These are phyloP conservation scores for Retiboletus flavoniger DNA, from an alignment of 1,284 basidiomycete genomes.

Conservation along the genomic window DNA sequence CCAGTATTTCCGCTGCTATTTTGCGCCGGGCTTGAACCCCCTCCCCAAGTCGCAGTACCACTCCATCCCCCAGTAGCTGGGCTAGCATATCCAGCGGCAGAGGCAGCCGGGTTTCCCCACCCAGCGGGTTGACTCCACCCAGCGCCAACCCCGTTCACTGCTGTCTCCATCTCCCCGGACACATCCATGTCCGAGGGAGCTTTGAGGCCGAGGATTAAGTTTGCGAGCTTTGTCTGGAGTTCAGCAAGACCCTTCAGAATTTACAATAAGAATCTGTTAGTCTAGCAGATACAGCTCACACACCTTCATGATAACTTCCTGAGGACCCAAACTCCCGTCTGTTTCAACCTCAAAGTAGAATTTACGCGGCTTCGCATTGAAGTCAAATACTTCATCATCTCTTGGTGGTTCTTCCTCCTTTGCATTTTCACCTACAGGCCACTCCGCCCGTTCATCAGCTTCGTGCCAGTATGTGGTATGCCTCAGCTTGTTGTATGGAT, in stretches of 20 bases:
- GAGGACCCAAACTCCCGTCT: conserved; percentile 83
- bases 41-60: conserved; percentile 28
- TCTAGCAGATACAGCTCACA: conserved; percentile 10
- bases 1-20: conserved; percentile 23
- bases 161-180: conserved; percentile 34
- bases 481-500: conserved; percentile 94
- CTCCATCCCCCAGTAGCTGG: conserved; percentile 39
- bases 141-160: conserved; percentile 34
- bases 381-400: conserved; percentile 84
- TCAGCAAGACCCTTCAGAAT: conserved; percentile 68
- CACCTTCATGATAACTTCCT: conserved; percentile 86
- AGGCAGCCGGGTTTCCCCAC: conserved; percentile 24
- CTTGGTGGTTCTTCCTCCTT: conserved; percentile 78
- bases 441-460: conserved; percentile 72
- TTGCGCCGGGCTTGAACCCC: conserved; percentile 32
- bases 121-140: conserved; percentile 24
- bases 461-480: conserved; percentile 98
- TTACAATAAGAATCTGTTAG: background rate
- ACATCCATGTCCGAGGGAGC: conserved; percentile 58
- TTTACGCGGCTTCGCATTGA: conserved; percentile 78
- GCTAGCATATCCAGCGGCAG: conserved; percentile 36
- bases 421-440: conserved; percentile 81
- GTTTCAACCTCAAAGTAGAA: conserved; percentile 94
- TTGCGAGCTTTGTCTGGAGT: conserved; percentile 79
- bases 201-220: conserved; percentile 74